These are phyloP conservation scores for Vigna reflexopilosa DNA, from an alignment of 306 rosid genomes.

Conservation along the genomic window DNA sequence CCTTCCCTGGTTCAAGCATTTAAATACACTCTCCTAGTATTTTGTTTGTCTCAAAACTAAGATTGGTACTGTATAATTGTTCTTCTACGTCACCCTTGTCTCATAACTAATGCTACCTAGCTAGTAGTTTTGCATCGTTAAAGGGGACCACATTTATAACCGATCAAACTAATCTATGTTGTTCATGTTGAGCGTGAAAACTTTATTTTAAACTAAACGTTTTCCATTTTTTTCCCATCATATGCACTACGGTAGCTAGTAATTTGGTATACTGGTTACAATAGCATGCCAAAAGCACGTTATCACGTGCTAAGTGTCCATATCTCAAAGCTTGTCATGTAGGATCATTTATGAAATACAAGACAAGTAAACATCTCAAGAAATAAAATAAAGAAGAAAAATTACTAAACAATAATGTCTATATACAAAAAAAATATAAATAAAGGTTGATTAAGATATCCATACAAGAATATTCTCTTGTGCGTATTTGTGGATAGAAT, in stretches of 20 bases:
- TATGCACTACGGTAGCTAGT: background rate
- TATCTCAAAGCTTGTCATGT: background rate
- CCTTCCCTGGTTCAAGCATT: slow-evolving; percentile 41
- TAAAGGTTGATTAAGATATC: too few relatives aligned
- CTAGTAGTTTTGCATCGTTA: slow-evolving; percentile 13
- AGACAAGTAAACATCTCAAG: too few relatives aligned
- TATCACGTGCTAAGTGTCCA: background rate
- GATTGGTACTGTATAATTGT: slow-evolving; percentile 44
- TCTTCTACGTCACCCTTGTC: slow-evolving; percentile 41
- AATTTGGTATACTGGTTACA: slow-evolving; percentile 2
- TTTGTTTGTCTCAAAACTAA: slow-evolving; percentile 31
- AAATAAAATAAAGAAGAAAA: too few relatives aligned
- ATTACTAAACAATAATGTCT: too few relatives aligned
- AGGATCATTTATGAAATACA: too few relatives aligned
- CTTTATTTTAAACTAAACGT: background rate
- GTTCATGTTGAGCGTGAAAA: slow-evolving; percentile 18
- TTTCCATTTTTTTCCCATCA: background rate
- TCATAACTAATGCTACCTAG: slow-evolving; percentile 36
- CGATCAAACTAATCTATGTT: slow-evolving; percentile 28
- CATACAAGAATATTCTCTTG: too few relatives aligned
- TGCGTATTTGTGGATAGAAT: too few relatives aligned
- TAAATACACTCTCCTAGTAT: slow-evolving; percentile 18
- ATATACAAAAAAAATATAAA: too few relatives aligned
- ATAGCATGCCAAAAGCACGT: slow-evolving; percentile 17
- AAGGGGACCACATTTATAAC: slow-evolving; percentile 42